These are phyloP conservation scores for Cyberlindnera xishuangbannaensis DNA, from an alignment of 805 yeast genomes.

Conservation along the genomic window DNA sequence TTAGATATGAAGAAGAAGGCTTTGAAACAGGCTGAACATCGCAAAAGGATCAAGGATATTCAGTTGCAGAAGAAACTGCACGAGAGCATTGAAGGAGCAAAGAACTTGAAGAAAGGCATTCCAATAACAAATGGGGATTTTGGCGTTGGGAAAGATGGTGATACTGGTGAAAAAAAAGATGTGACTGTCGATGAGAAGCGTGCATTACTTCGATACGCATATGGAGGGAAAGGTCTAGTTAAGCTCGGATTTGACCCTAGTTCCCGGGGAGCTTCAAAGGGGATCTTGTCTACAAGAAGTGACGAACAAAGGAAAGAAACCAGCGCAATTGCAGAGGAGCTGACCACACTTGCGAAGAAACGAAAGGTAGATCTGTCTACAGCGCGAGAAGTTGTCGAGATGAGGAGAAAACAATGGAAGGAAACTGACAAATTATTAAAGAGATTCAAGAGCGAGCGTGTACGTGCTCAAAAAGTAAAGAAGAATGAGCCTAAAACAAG, in stretches of 20 bases:
- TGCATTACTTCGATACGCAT: slow-evolving; percentile 31
- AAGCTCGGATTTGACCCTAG: slow-evolving; percentile 52
- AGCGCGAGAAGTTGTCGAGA: slow-evolving; percentile 25
- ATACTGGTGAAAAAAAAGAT: slow-evolving; percentile 9
- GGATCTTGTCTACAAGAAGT: slow-evolving; percentile 11
- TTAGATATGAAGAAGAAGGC: slow-evolving; percentile 33
- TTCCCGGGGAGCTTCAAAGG: slow-evolving; percentile 15
- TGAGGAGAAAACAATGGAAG: slow-evolving; percentile 26
- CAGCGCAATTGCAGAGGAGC: slow-evolving; percentile 20
- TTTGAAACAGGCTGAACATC: slow-evolving; percentile 28
- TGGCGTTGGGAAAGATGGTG: too few species aligned
- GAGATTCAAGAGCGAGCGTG: slow-evolving; percentile 16
- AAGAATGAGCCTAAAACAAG: too few species aligned
- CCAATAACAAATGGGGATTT: too few species aligned
- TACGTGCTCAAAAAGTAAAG: too few species aligned
- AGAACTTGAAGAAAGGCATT: slow-evolving; percentile 24
- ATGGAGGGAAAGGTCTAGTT: slow-evolving; percentile 34
- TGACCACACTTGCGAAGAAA: slow-evolving; percentile 27
- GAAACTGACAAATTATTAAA: slow-evolving; percentile 26
- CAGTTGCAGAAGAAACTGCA: slow-evolving; percentile 4
- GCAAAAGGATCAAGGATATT: slow-evolving; percentile 11
- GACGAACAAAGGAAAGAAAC: slow-evolving; percentile 21
- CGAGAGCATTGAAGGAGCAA: slow-evolving; percentile 14
- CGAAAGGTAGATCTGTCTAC: slow-evolving; percentile 29
- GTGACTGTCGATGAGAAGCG: slow-evolving; percentile 23